phyloP scores from a whole-genome alignment of 495 filamentous ascomycete genomes.

The Xylaria cubensis region DNA sequence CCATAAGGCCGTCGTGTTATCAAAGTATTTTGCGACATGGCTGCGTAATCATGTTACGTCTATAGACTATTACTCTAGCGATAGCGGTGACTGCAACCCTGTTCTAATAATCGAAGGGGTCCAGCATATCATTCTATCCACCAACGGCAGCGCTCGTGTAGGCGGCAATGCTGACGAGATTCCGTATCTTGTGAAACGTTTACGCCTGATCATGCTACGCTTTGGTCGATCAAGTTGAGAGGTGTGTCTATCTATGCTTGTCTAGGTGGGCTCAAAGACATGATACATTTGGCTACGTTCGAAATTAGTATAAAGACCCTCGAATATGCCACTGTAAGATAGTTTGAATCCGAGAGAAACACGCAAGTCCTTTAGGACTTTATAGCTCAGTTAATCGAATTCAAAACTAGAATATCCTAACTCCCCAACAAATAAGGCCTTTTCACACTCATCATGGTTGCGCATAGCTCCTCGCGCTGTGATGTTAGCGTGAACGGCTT shows the following conservation, averaged over 20 bases:
- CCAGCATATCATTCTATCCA: neutral
- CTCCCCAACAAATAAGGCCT: neutral
- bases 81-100: neutral
- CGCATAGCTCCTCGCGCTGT: neutral
- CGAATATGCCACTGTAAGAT: neutral
- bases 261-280: neutral
- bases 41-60: neutral
- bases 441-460: neutral
- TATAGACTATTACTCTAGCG: neutral
- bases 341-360: neutral
- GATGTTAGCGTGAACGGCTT: neutral
- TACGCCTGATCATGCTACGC: neutral
- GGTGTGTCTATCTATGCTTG: neutral
- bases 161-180: neutral
- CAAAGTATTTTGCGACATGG: neutral
- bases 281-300: neutral
- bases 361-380: neutral
- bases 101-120: neutral
- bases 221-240: neutral
- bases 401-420: neutral
- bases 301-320: neutral
- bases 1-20: neutral
- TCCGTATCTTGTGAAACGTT: neutral
- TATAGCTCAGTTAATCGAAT: neutral
- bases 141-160: neutral